Evolutionary conservation across 441 rosid genomes (phyloP).

Genomic region (Brassica hybrid): DNA sequence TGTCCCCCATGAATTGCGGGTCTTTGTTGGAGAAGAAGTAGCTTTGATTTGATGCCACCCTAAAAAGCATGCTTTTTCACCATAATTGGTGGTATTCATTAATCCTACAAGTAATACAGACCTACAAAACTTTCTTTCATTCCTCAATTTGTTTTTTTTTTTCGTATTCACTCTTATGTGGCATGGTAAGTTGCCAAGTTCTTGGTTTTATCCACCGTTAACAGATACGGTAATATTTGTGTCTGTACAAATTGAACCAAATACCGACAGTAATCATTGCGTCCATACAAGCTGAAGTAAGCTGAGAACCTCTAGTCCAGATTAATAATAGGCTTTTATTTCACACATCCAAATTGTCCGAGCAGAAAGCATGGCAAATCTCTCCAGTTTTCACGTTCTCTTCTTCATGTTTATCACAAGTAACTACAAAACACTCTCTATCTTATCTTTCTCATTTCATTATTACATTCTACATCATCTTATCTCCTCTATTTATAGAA

Average conservation of each 20-base stretch:
- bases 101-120: background rate
- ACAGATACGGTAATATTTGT: no score
- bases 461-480: background rate
- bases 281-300: background rate
- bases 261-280: background rate
- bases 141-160: background rate
- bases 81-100: background rate
- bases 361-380: background rate
- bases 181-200: background rate
- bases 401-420: constrained; percentile 47
- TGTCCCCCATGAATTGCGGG: background rate
- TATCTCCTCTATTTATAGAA: constrained; percentile 16
- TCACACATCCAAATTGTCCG: background rate
- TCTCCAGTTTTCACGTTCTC: constrained; percentile 27
- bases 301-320: background rate
- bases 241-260: background rate
- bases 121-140: background rate
- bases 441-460: background rate
- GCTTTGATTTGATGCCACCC: background rate
- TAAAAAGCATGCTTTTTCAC: background rate
- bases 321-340: background rate
- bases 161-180: background rate
- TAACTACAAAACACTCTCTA: constrained; percentile 14
- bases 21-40: background rate
- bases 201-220: background rate